Percentiles rank a stretch among this genome's conserved stretches.
Evolutionary conservation across 805 yeast species (phyloP).

Genomic region (Metschnikowia lochheadii): DNA sequence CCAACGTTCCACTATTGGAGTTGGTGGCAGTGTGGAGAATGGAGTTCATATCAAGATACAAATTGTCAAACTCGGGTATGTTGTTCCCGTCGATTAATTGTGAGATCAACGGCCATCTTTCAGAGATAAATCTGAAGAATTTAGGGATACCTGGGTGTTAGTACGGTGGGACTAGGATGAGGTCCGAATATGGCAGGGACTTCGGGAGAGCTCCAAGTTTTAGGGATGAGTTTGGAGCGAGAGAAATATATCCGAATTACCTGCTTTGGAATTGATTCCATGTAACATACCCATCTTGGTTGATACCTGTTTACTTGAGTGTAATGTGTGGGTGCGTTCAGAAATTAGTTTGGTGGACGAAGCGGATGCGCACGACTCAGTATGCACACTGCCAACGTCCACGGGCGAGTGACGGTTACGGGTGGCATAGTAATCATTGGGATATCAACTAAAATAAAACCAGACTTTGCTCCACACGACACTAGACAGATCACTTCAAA

Average conservation of each 20-base stretch:
- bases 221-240: too few relatives aligned
- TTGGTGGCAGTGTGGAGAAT: conserved; percentile 93
- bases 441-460: background rate
- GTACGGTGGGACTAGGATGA: background rate
- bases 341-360: conserved; percentile 4
- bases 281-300: conserved; percentile 11
- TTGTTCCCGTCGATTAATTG: conserved; percentile 77
- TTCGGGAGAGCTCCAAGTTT: background rate
- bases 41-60: conserved; percentile 96
- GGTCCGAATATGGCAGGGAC: background rate
- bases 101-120: conserved; percentile 96
- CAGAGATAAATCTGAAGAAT: conserved; percentile 93
- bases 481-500: background rate
- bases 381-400: conserved; percentile 3
- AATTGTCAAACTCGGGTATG: conserved; percentile 90
- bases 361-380: conserved; percentile 5
- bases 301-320: background rate
- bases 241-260: too few relatives aligned
- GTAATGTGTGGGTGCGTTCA: background rate
- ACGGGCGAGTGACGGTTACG: background rate
- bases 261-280: background rate
- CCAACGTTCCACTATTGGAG: conserved; percentile 58
- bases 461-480: background rate
- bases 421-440: background rate
- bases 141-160: conserved; percentile 77